A percentile compares a stretch with the other conserved stretches of the same genome.
phyloP scores from a whole-genome alignment of 805 yeast genomes.

The Candida chauliodis region DNA sequence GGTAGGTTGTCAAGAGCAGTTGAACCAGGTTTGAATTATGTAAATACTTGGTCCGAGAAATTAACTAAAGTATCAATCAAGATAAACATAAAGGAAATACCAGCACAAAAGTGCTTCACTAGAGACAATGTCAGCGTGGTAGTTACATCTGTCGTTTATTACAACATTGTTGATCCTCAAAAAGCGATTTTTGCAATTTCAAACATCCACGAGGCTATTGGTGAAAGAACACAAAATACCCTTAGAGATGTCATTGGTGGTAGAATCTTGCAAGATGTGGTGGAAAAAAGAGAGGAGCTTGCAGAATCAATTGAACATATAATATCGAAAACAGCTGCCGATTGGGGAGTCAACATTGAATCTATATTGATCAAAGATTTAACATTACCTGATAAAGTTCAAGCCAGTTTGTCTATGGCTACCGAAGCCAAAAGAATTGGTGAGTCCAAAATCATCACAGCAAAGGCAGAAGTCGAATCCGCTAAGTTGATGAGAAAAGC shows the following conservation, averaged over 20 bases:
- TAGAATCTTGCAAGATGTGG: conserved; percentile 63
- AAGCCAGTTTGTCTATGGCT: conserved; percentile 63
- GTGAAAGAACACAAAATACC: conserved; percentile 70
- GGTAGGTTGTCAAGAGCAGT: conserved; percentile 63
- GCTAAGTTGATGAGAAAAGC: conserved; percentile 77
- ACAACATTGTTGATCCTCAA: conserved; percentile 64
- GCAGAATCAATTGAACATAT: conserved; percentile 62
- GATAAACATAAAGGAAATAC: conserved; percentile 59
- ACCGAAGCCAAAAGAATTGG: conserved; percentile 75
- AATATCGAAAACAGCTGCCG: conserved; percentile 57
- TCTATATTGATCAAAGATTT: conserved; percentile 67
- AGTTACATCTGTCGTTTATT: conserved; percentile 65
- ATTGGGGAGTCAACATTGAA: conserved; percentile 72
- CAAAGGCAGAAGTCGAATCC: conserved; percentile 71
- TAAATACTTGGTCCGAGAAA: conserved; percentile 62
- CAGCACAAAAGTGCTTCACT: conserved; percentile 68
- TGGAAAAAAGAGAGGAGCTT: conserved; percentile 68
- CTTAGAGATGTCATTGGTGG: conserved; percentile 70
- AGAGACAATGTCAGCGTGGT: conserved; percentile 61
- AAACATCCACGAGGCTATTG: conserved; percentile 51
- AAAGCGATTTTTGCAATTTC: conserved; percentile 58
- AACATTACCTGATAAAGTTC: conserved; percentile 50
- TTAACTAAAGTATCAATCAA: conserved; percentile 49
- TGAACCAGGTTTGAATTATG: conserved; percentile 65
- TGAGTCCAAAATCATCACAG: conserved; percentile 71